Conservation (phyloP, 1,284 basidiomycete species). For the Phylloporus sp. region DNA sequence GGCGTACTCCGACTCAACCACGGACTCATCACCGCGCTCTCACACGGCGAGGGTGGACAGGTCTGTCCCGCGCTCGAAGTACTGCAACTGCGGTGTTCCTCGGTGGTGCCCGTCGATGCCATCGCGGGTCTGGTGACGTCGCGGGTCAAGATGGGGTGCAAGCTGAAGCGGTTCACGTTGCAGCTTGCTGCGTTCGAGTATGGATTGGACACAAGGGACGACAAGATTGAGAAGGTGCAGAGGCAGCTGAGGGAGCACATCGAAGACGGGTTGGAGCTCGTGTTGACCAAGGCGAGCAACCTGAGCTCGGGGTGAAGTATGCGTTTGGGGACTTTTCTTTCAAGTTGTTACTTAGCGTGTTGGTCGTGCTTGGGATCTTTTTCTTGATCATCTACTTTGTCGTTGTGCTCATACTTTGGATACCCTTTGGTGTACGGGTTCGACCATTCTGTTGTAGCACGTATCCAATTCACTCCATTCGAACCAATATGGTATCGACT, state of each 20-base stretch:
- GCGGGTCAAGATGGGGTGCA: constrained; percentile 18
- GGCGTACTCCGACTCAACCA: constrained; percentile 36
- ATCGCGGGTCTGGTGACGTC: constrained; percentile 32
- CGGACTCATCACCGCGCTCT: constrained; percentile 29
- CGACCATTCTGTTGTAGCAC: too few relatives aligned
- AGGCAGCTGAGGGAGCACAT: constrained; percentile 18
- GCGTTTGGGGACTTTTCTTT: too few relatives aligned
- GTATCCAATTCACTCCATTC: too few relatives aligned
- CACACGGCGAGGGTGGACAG: neutral
- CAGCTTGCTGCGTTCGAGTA: constrained; percentile 36
- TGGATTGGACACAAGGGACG: constrained; percentile 33
- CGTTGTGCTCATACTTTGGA: neutral
- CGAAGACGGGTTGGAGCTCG: constrained; percentile 24
- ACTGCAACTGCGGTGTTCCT: constrained; percentile 34
- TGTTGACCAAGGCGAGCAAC: constrained; percentile 25
- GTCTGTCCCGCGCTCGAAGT: constrained; percentile 32
- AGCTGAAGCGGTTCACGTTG: constrained; percentile 26
- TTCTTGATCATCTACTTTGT: neutral
- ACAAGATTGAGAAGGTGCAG: constrained; percentile 23
- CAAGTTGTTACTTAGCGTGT: too few relatives aligned
- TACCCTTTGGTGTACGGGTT: neutral
- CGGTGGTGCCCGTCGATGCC: constrained; percentile 26
- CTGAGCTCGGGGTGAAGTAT: constrained; percentile 15
- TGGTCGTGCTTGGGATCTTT: neutral
- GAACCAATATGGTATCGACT: too few relatives aligned